A percentile compares a stretch with the other conserved stretches of the same genome.
These are phyloP conservation scores for Candida frijolesensis DNA, from an alignment of 1,139 yeast genomes.

Conservation along the genomic window DNA sequence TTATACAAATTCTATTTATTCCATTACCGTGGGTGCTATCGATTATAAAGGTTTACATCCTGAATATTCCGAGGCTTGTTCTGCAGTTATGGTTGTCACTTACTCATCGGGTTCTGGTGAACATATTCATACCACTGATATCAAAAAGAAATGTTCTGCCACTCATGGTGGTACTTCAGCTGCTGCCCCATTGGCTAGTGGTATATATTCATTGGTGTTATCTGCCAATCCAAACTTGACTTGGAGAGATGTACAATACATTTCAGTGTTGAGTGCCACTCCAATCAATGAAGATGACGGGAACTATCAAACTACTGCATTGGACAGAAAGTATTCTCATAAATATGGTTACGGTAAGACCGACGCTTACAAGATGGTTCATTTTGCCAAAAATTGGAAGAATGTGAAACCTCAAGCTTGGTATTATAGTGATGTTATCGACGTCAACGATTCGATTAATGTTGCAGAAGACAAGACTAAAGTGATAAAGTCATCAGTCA, in stretches of 20 bases:
- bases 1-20: conserved; percentile 92
- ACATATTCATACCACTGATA: conserved; percentile 89
- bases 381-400: conserved; percentile 74
- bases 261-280: conserved; percentile 73
- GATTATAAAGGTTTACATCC: conserved; percentile 88
- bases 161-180: conserved; percentile 97
- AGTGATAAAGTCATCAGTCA: conserved; percentile 43
- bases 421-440: conserved; percentile 54
- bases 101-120: conserved; percentile 92
- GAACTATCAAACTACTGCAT: conserved; percentile 63
- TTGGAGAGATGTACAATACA: conserved; percentile 95
- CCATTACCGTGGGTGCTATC: conserved; percentile 93
- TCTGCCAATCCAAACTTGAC: conserved; percentile 84
- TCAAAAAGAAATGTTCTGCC: conserved; percentile 68
- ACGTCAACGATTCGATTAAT: conserved; percentile 31
- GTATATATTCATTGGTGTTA: conserved; percentile 80
- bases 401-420: conserved; percentile 91
- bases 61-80: conserved; percentile 85
- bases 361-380: conserved; percentile 79
- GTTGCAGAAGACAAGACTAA: conserved; percentile 23
- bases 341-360: conserved; percentile 91
- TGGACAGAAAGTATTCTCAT: conserved; percentile 76
- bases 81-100: conserved; percentile 96
- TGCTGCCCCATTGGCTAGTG: conserved; percentile 98
- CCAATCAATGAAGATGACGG: conserved; percentile 70